Conservation (phyloP, 2,329 filamentous ascomycete species). For the Colletotrichum ledebouriae region DNA sequence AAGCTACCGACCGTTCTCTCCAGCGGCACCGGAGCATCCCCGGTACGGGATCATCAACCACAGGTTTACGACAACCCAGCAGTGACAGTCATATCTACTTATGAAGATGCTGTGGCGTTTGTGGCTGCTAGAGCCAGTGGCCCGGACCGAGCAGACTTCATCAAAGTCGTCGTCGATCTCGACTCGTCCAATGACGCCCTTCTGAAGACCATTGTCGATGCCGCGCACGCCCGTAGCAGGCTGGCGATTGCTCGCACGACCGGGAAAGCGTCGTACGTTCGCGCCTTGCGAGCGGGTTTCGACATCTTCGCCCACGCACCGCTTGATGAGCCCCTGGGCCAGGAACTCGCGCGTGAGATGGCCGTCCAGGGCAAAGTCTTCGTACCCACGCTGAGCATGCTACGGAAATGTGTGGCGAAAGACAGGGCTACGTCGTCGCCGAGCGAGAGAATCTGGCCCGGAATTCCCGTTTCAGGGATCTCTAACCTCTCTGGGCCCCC, state of each 20-base stretch:
- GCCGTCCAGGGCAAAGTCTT: slow-evolving; percentile 43
- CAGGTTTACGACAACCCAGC: slow-evolving; percentile 16
- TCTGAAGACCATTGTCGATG: slow-evolving; percentile 44
- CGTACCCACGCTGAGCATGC: slow-evolving; percentile 48
- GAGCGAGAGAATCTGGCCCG: neutral
- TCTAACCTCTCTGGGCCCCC: neutral
- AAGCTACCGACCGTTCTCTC: slow-evolving; percentile 21
- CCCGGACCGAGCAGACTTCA: slow-evolving; percentile 45
- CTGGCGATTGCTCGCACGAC: slow-evolving; percentile 48
- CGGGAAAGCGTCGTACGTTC: slow-evolving; percentile 45
- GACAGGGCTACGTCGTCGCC: too few relatives aligned
- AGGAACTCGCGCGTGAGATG: slow-evolving; percentile 42
- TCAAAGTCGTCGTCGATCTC: slow-evolving; percentile 47
- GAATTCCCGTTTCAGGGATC: neutral
- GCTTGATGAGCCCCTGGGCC: slow-evolving; percentile 47
- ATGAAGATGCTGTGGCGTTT: slow-evolving; percentile 9
- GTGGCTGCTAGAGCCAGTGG: slow-evolving; percentile 16
- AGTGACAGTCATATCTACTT: slow-evolving; percentile 10
- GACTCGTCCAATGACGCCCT: slow-evolving; percentile 45
- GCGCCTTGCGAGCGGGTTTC: slow-evolving; percentile 47
- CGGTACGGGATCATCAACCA: neutral
- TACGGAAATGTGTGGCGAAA: neutral
- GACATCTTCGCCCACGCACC: slow-evolving; percentile 49
- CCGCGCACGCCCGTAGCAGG: slow-evolving; percentile 45
- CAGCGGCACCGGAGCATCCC: slow-evolving; percentile 7